Conservation (phyloP, 495 filamentous ascomycete genomes). For the Cairneyella variabilis region DNA sequence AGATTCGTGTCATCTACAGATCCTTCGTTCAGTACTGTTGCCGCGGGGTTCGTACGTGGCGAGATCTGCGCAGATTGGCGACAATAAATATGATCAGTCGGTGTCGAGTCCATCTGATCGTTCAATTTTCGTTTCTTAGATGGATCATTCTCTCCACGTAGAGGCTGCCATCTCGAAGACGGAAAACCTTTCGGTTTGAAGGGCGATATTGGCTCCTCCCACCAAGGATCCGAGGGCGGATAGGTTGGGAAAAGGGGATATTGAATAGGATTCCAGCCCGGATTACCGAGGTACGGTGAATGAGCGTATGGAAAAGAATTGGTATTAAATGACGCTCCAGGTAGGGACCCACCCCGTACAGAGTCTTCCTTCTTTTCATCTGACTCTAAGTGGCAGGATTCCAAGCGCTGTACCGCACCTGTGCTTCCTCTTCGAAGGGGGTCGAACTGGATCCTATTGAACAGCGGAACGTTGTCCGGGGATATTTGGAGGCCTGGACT, state of each 20-base stretch:
- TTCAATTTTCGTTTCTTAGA: slow-evolving; percentile 23
- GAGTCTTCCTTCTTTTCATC: slow-evolving; percentile 22
- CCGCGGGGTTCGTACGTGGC: too few species aligned
- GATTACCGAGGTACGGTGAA: background rate
- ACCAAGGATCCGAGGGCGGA: background rate
- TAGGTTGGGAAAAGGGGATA: background rate
- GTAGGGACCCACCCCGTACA: slow-evolving; percentile 31
- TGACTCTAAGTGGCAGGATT: slow-evolving; percentile 24
- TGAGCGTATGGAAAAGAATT: background rate
- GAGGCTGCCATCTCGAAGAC: slow-evolving; percentile 24
- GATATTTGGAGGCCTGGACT: too few species aligned
- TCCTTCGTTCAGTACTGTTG: too few species aligned
- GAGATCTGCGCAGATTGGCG: slow-evolving; percentile 8
- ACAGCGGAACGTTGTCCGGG: too few species aligned
- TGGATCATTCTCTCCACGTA: background rate
- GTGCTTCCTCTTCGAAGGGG: slow-evolving; percentile 29
- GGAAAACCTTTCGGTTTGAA: background rate
- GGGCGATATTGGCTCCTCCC: background rate
- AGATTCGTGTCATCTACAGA: too few species aligned
- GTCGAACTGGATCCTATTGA: slow-evolving; percentile 19
- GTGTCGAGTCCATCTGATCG: background rate
- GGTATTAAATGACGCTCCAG: slow-evolving; percentile 27
- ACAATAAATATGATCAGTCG: background rate
- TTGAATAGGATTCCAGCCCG: background rate
- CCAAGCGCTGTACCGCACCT: slow-evolving; percentile 27